phyloP scores from a whole-genome alignment of 345 rosid genomes.

The Euphorbia pulcherrima region DNA sequence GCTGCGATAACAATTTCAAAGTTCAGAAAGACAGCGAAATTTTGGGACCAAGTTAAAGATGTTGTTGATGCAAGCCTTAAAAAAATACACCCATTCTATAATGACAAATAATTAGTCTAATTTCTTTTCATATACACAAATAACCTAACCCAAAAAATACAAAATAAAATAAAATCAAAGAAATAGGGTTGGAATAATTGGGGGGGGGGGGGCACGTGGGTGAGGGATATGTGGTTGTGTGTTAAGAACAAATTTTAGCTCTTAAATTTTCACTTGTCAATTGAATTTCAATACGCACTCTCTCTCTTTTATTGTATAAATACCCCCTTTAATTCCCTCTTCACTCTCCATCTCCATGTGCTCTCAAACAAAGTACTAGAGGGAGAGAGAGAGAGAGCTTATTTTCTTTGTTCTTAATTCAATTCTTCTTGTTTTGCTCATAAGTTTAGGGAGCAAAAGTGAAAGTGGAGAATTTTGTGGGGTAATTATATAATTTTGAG shows the following conservation, averaged over 20 bases:
- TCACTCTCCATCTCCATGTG: slow-evolving; percentile 12
- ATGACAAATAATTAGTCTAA: no score
- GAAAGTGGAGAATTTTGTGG: background rate
- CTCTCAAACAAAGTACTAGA: background rate
- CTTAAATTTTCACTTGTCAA: slow-evolving; percentile 69
- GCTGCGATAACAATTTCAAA: no score
- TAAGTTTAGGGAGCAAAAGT: background rate
- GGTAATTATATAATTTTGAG: background rate
- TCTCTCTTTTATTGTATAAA: slow-evolving; percentile 5
- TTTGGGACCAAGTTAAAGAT: no score
- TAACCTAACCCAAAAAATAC: background rate
- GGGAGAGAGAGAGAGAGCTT: background rate
- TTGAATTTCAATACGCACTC: slow-evolving; percentile 45
- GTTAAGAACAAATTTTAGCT: slow-evolving; percentile 38
- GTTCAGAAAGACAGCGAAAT: no score
- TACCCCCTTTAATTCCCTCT: background rate
- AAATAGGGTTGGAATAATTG: background rate
- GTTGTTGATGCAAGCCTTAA: no score
- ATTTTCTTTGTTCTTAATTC: no score
- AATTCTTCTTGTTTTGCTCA: no score
- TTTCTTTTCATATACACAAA: no score
- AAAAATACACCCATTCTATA: no score
- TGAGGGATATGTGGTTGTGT: slow-evolving; percentile 3
- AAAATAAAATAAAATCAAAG: background rate
- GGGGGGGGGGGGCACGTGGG: slow-evolving; percentile 12